These are phyloP conservation scores for Amanita fuliginea DNA, from an alignment of 768 basidiomycete genomes.

Conservation along the genomic window DNA sequence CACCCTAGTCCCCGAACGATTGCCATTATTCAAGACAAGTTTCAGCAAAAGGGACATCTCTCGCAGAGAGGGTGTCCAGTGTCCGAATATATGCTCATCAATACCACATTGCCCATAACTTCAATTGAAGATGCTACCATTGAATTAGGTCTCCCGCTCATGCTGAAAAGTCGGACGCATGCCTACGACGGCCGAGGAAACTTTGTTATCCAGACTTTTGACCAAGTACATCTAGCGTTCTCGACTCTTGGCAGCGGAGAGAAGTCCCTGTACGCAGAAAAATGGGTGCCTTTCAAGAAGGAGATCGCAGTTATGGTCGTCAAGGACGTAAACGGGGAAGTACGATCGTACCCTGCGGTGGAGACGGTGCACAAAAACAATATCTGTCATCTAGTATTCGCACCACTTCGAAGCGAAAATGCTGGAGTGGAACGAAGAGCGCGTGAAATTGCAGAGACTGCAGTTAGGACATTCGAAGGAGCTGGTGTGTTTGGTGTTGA, in stretches of 20 bases:
- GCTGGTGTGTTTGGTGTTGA: conserved; percentile 97
- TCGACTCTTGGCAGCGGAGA: conserved; percentile 35
- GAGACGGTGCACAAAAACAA: conserved; percentile 94
- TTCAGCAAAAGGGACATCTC: conserved; percentile 69
- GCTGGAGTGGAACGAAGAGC: conserved; percentile 47
- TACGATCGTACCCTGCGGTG: conserved; percentile 71
- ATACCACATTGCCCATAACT: conserved; percentile 27
- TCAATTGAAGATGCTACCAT: conserved; percentile 42
- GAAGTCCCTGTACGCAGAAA: conserved; percentile 84
- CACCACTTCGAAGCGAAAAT: conserved; percentile 63
- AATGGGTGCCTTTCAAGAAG: conserved; percentile 79
- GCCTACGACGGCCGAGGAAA: conserved; percentile 98
- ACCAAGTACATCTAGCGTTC: conserved; percentile 41
- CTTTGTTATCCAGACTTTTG: conserved; percentile 51
- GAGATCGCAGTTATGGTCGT: conserved; percentile 99
- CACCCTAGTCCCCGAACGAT: conserved; percentile 82
- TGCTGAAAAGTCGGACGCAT: conserved; percentile 92
- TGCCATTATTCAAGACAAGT: conserved; percentile 79
- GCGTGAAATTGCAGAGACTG: conserved; percentile 64
- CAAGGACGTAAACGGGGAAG: conserved; percentile 59
- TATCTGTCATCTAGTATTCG: conserved; percentile 88
- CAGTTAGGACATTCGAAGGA: conserved; percentile 68
- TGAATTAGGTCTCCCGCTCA: conserved; percentile 72
- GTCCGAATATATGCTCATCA: conserved; percentile 51
- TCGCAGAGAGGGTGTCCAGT: conserved; percentile 46